These are phyloP conservation scores for Hypoxylon sp. DNA, from an alignment of 2,329 filamentous ascomycete species.

Conservation along the genomic window DNA sequence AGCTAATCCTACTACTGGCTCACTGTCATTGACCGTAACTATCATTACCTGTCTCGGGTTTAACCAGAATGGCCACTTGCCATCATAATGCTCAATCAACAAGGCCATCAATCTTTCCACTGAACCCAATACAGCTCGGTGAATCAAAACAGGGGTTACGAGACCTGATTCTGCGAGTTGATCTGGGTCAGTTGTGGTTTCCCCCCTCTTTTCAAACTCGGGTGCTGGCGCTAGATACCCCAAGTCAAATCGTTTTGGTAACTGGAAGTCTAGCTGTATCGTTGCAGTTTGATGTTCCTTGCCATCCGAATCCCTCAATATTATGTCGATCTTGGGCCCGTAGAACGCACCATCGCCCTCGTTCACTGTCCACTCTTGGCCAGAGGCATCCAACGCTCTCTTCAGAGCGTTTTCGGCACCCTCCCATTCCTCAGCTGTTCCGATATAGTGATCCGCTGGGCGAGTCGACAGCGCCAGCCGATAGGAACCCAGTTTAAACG, in stretches of 20 bases:
- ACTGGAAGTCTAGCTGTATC: constrained; percentile 88
- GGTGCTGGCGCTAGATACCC: constrained; percentile 76
- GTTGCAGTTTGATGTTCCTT: constrained; percentile 91
- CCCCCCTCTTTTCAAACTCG: constrained; percentile 64
- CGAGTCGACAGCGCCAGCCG: constrained; percentile 81
- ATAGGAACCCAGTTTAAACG: constrained; percentile 77
- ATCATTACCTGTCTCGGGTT: constrained; percentile 81
- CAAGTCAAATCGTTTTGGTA: constrained; percentile 82
- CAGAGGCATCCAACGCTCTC: constrained; percentile 68
- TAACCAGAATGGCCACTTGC: constrained; percentile 88
- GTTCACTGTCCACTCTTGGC: constrained; percentile 76
- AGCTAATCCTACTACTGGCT: constrained; percentile 61
- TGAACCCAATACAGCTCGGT: constrained; percentile 84
- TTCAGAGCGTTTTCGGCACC: constrained; percentile 73
- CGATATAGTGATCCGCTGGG: constrained; percentile 80
- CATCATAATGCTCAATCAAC: constrained; percentile 82
- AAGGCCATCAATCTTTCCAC: constrained; percentile 86
- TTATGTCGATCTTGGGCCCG: constrained; percentile 90
- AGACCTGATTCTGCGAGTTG: constrained; percentile 62
- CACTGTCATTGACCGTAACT: constrained; percentile 73
- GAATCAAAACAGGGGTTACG: constrained; percentile 80
- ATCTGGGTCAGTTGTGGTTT: constrained; percentile 58
- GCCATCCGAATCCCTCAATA: constrained; percentile 79
- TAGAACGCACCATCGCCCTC: constrained; percentile 90
- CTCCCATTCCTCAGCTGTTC: constrained; percentile 71